Base-by-base conservation (phyloP, 345 rosid genomes). In the Citropsis articulata region DNA sequence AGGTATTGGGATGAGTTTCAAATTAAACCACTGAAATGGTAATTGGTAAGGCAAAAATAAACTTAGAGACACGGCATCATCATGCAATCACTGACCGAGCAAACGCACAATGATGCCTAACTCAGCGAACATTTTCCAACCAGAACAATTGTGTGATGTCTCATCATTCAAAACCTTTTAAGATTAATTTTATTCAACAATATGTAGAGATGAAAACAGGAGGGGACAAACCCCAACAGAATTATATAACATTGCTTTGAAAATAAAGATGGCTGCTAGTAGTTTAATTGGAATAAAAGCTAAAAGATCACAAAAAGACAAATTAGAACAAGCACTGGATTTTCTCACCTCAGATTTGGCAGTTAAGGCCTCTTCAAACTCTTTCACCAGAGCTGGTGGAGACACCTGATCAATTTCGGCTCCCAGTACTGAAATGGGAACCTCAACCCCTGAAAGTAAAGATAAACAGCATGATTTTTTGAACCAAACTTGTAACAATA, bases 361-460 rank as follows among this genome's bases (percentile, higher is more conserved):
- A 53, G 79, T 71, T 55, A 88, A 79, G 78, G 86, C 31, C 72
- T 84, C 83, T 72, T 85, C 86, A 78, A 88, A 90, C 71, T 88
- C 82, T 61, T 83, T 87, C 69, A 88, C 27, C 48, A 87, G 88
- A 67, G 76, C 79, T 1, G 89, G 88, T 31, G 97, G 91, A 0
- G 85, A 72, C 0, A 67, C 4, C 0, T 56, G 71, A 79, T 90
- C 97, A 14, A 80, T 18, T 70, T 86, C 92, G 48, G 91, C 94
- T 79, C 92, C 94, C 57, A 89, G 55, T 9, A 89, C 65, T 4
- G 88, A 73, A 66, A 88, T 78, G 33, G 94, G 93, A 48, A 77
- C 78, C 80, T 81, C 84, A 59, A 87, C 86, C 63, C 50, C 93
- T 91, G 84, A 28, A 79, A 80, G 53, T 6, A 63, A 71, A 72